These are phyloP conservation scores for Jatropha multifida DNA, from an alignment of 441 rosid genomes.

Conservation along the genomic window DNA sequence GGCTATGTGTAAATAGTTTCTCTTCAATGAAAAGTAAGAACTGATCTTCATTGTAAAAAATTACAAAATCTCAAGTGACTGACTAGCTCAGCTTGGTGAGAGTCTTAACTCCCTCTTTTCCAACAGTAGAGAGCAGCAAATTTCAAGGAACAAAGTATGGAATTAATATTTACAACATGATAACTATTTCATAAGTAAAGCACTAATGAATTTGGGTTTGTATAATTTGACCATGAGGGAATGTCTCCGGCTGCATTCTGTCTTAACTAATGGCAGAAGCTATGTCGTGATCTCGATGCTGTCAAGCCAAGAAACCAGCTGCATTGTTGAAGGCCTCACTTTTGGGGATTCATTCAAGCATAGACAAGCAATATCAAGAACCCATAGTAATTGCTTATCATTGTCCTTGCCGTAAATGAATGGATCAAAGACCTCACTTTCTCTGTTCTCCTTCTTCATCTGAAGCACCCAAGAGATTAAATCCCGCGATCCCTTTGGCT, in stretches of 20 bases:
- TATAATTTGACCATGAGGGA: not conserved
- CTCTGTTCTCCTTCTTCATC: conserved; percentile 68
- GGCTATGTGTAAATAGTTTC: conserved; percentile 18
- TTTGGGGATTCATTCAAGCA: conserved; percentile 63
- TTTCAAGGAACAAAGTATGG: conserved; percentile 12
- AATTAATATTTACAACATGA: conserved; percentile 32
- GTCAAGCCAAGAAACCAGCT: conserved; percentile 65
- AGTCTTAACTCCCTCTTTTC: conserved; percentile 19
- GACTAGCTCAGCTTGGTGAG: conserved; percentile 16
- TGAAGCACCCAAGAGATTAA: conserved; percentile 79
- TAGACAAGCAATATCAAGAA: conserved; percentile 68
- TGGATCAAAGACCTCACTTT: conserved; percentile 60
- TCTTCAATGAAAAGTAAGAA: conserved; percentile 10
- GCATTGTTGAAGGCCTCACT: conserved; percentile 67
- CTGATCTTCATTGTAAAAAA: conserved; percentile 20
- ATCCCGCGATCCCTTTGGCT: conserved; percentile 72
- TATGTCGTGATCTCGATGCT: conserved; percentile 26
- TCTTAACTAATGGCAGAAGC: conserved; percentile 14
- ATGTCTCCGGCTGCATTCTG: conserved; percentile 15
- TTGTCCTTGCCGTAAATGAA: conserved; percentile 50
- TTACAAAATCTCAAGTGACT: conserved; percentile 19
- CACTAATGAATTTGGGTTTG: not conserved
- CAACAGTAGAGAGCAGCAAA: conserved; percentile 23
- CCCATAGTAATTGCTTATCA: conserved; percentile 49
- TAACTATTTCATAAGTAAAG: conserved; percentile 8